These are phyloP conservation scores for Tephrocybe sp. DNA, from an alignment of 768 basidiomycete genomes.

Conservation along the genomic window DNA sequence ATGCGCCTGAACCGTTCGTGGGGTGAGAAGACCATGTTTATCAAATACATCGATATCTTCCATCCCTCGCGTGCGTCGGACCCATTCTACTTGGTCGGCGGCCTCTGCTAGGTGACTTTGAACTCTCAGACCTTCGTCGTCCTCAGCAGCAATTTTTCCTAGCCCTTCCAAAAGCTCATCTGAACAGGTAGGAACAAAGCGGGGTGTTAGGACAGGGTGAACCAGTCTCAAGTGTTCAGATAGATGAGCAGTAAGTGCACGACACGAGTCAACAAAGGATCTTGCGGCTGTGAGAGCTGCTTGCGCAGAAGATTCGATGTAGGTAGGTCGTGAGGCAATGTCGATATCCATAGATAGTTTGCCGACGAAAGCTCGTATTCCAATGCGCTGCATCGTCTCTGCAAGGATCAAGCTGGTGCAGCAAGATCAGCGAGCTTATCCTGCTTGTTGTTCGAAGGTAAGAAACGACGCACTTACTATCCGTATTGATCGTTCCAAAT, in stretches of 20 bases:
- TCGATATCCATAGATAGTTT: conserved; percentile 91
- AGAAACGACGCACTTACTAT: conserved; percentile 67
- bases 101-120: conserved; percentile 88
- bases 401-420: conserved; percentile 83
- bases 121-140: conserved; percentile 44
- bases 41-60: conserved; percentile 79
- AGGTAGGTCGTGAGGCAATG: conserved; percentile 65
- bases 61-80: conserved; percentile 52
- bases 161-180: conserved; percentile 64
- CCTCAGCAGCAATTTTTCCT: conserved; percentile 42
- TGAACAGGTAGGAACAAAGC: conserved; percentile 89
- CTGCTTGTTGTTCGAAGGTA: no score
- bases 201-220: conserved; percentile 82
- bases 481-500: conserved; percentile 81
- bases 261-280: conserved; percentile 56
- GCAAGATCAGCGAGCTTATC: no score
- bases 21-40: conserved; percentile 60
- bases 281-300: conserved; percentile 48
- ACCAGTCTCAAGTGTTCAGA: conserved; percentile 52
- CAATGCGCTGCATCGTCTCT: conserved; percentile 63
- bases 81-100: conserved; percentile 72
- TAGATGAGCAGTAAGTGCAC: conserved; percentile 34
- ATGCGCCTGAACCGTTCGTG: conserved; percentile 78
- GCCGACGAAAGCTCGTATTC: conserved; percentile 81
- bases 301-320: conserved; percentile 58